Base-by-base conservation (phyloP, 148 eudicot genomes). In the Fallopia convolvulus region DNA sequence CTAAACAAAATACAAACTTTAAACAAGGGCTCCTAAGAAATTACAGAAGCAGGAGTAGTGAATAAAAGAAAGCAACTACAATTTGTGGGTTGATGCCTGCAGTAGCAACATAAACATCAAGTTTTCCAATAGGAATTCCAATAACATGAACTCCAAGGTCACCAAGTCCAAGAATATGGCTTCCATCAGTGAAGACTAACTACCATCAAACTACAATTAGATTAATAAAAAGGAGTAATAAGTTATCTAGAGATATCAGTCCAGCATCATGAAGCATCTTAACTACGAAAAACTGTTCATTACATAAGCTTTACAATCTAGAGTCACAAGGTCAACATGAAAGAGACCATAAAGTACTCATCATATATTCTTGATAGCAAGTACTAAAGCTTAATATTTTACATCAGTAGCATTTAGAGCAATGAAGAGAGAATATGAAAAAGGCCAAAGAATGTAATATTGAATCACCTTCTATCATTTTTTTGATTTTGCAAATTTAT, bases 111-210 rank as follows among this genome's bases (percentile, higher is more conserved):
- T 95, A 95, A 81, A 95, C 86, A 83, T 95, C 99, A 66, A 95
- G 97, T 75, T 95, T 95, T 72, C 99, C 99, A 74, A 95, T 93
- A 20, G 99, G 97, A 81, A 95, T 95, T 72, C 94, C 99, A 72
- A 95, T 95, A 79, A 97, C 99, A 79, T 95, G 99, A 73, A 95
- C 99, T 74, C 99, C 99, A 79, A 95, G 97, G 77, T 95, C 99
- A 77, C 99, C 99, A 42, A 95, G 85, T 68, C 99, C 99, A 79
- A 95, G 97, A 76, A 95, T 95, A 44, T 97, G 97, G 81, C 99
- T 95, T 61, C 99, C 99, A 95, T 95, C 99, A 70, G 99, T 95
- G 83, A 95, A 84, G 66, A n/a, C n/a, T n/a, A n/a, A 95, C 97
- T 81, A 95, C 93, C 99, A 85, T 95, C 99, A 65, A 95, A 97